These are phyloP conservation scores for Solanum aculeatissimum DNA, from an alignment of 305 asterid species.

Conservation along the genomic window DNA sequence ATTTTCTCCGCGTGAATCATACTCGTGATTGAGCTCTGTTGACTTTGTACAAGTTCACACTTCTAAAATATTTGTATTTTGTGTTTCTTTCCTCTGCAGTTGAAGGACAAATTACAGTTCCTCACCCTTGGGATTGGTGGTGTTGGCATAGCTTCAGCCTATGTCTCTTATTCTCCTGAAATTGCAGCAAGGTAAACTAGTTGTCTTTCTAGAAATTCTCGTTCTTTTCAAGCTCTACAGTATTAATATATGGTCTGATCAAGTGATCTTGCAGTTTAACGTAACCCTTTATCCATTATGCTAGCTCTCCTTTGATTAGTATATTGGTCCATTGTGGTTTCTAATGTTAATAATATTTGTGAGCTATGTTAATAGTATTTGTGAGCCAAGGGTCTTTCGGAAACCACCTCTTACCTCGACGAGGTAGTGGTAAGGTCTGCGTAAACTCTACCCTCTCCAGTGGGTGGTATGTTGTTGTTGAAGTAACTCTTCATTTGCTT, in stretches of 20 bases:
- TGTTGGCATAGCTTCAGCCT: constrained; percentile 61
- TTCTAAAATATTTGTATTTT: not conserved
- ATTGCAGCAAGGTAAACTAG: constrained; percentile 58
- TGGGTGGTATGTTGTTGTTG: not conserved
- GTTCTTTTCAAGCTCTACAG: not conserved
- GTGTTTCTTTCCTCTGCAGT: constrained; percentile 26
- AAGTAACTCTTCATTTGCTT: not conserved
- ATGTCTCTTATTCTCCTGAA: constrained; percentile 71
- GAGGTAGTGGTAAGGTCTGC: too few species aligned
- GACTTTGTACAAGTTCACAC: not conserved
- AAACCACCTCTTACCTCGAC: too few species aligned
- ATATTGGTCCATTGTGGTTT: not conserved
- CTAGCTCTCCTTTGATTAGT: not conserved
- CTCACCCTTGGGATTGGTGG: constrained; percentile 80
- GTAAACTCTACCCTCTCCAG: too few species aligned
- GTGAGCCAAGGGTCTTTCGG: not conserved
- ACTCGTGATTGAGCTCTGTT: not conserved
- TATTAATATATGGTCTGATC: not conserved
- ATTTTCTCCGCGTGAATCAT: not conserved
- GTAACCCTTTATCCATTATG: not conserved
- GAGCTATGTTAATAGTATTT: not conserved
- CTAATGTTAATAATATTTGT: not conserved
- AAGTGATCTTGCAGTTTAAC: not conserved
- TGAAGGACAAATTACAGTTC: constrained; percentile 68
- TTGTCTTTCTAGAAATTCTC: not conserved